Evolutionary conservation across 768 basidiomycete species (phyloP).

Genomic region (Lentinula detonsa): DNA sequence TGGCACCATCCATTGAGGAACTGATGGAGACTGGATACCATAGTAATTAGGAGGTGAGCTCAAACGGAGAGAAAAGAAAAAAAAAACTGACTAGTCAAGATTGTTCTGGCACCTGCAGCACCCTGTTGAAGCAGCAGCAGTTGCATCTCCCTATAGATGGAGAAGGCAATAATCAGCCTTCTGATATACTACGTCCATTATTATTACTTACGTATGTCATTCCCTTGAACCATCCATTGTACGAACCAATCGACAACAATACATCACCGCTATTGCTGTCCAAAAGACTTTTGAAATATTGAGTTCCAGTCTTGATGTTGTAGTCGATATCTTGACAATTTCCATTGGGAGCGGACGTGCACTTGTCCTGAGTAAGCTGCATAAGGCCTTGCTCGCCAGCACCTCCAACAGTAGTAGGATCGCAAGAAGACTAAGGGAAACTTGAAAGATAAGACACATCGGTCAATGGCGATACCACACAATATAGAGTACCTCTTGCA

Average conservation of each 20-base stretch:
- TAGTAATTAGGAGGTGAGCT: neutral
- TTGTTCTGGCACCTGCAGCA: constrained; percentile 81
- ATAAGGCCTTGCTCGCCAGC: constrained; percentile 83
- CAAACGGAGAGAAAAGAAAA: too few relatives aligned
- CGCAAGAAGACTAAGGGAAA: constrained; percentile 47
- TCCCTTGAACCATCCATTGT: constrained; percentile 65
- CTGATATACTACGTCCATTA: neutral
- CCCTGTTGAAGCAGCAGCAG: constrained; percentile 41
- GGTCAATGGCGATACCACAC: neutral
- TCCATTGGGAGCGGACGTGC: constrained; percentile 43
- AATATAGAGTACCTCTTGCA: constrained; percentile 58
- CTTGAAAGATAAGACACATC: neutral
- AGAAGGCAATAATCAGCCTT: constrained; percentile 3
- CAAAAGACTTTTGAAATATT: constrained; percentile 51
- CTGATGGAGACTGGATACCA: constrained; percentile 51
- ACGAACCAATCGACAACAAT: constrained; percentile 55
- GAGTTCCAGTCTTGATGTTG: constrained; percentile 65
- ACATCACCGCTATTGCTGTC: constrained; percentile 44
- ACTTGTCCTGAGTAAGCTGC: constrained; percentile 81
- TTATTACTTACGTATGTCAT: constrained; percentile 47
- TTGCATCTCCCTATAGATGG: constrained; percentile 41
- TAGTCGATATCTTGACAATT: constrained; percentile 50
- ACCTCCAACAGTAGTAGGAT: constrained; percentile 52
- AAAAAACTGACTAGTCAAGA: constrained; percentile 67
- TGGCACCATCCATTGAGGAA: constrained; percentile 69